A percentile compares a stretch with the other conserved stretches of the same genome.
These are phyloP conservation scores for Phytophthora hybrid DNA, from an alignment of 352 stramenopile species.

Conservation along the genomic window DNA sequence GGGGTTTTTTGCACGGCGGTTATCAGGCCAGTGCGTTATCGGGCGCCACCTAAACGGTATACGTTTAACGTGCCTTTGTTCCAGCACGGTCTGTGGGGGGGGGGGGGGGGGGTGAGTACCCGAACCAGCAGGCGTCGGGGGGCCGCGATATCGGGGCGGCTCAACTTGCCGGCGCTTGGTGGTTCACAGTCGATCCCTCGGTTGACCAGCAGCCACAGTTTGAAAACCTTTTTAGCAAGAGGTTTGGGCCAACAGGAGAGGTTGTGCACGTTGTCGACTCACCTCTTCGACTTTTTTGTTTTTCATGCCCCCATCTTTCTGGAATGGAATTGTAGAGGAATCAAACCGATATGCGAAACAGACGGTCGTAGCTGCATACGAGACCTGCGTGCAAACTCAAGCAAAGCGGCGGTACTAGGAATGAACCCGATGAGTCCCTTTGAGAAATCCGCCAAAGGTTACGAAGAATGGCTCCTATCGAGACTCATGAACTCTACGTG, in stretches of 20 bases:
- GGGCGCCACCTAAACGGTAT: no score
- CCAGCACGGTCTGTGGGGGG: no score
- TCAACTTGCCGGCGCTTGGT: no score
- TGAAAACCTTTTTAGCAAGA: no score
- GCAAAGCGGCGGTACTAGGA: not conserved
- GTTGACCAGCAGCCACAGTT: no score
- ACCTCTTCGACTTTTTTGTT: not conserved
- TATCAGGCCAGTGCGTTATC: no score
- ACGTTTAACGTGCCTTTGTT: no score
- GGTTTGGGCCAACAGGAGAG: not conserved
- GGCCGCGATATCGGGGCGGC: no score
- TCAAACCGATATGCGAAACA: not conserved
- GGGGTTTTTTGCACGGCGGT: no score
- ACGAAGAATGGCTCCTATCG: not conserved
- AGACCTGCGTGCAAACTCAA: not conserved
- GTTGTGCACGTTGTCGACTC: not conserved
- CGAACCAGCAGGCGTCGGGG: no score
- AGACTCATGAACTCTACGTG: not conserved
- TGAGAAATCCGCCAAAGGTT: not conserved
- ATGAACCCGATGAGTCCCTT: not conserved
- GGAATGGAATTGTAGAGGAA: not conserved
- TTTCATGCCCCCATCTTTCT: not conserved
- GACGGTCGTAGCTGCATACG: not conserved
- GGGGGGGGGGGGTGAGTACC: no score
- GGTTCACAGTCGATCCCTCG: no score